A percentile compares a stretch with the other conserved stretches of the same genome.
These are phyloP conservation scores for Clarkia xantiana DNA, from an alignment of 345 rosid species.

Conservation along the genomic window DNA sequence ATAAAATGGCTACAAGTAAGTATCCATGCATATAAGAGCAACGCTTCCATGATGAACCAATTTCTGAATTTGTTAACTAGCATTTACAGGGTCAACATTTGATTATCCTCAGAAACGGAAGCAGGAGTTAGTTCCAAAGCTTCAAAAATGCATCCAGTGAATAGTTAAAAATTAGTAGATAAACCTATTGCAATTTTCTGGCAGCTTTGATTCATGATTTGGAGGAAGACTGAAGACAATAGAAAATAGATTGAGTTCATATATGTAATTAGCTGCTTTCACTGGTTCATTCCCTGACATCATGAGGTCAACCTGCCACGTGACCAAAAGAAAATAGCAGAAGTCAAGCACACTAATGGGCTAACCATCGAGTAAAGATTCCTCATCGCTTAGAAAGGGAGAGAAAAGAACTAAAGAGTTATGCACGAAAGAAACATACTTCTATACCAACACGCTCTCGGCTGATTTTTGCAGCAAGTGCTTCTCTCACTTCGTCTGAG, in stretches of 20 bases:
- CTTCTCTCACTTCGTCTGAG: constrained; percentile 56
- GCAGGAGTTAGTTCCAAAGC: neutral
- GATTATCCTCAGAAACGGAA: neutral
- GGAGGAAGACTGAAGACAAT: constrained; percentile 54
- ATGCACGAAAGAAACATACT: constrained; percentile 27
- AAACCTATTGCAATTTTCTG: constrained; percentile 54
- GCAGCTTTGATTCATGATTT: constrained; percentile 31
- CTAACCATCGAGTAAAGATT: neutral
- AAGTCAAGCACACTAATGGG: neutral
- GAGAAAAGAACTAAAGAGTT: neutral
- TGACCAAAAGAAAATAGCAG: neutral
- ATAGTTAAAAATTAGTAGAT: neutral
- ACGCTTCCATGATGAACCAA: too few relatives aligned
- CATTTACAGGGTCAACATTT: neutral
- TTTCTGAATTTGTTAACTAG: too few relatives aligned
- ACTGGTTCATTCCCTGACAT: constrained; percentile 69
- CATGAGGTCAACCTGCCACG: constrained; percentile 75
- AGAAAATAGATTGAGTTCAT: constrained; percentile 50
- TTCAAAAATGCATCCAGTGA: neutral
- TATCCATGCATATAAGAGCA: too few relatives aligned
- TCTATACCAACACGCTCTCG: constrained; percentile 89
- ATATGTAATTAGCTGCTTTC: constrained; percentile 43
- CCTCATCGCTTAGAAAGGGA: constrained; percentile 2
- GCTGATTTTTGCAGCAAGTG: constrained; percentile 79
- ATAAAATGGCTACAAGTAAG: too few relatives aligned